Conservation (phyloP, 192 early-diverging fungal species). For the Coemansia sp. region DNA sequence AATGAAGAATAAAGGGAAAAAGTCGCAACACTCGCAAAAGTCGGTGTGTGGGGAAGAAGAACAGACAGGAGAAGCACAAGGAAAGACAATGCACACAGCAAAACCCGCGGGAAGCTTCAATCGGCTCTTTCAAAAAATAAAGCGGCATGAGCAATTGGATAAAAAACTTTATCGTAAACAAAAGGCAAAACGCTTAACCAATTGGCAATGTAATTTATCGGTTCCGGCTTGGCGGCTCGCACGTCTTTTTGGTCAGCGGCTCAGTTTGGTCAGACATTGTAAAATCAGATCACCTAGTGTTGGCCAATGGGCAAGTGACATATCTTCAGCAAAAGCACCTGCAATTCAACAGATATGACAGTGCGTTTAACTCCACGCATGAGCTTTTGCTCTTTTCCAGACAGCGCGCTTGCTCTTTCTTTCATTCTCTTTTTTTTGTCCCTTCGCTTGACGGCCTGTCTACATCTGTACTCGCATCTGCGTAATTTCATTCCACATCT, state of each 20-base stretch:
- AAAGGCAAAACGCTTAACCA: background rate
- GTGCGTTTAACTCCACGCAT: too few species aligned
- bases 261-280: background rate
- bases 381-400: too few species aligned
- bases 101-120: background rate
- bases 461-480: background rate
- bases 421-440: background rate
- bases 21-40: background rate
- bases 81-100: background rate
- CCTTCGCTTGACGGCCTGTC: background rate
- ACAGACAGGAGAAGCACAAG: too few species aligned
- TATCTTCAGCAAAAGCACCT: background rate
- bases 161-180: conserved; percentile 8
- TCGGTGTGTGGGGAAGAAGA: background rate
- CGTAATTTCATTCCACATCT: background rate
- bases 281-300: background rate
- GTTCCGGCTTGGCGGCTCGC: background rate
- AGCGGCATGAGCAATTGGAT: background rate
- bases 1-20: background rate
- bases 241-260: background rate
- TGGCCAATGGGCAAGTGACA: conserved; percentile 1
- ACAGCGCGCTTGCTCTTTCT: background rate
- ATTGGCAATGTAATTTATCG: background rate
- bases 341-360: background rate
- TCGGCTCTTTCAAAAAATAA: background rate